Percentiles rank a stretch among this genome's conserved stretches.
phyloP scores from a whole-genome alignment of 495 filamentous ascomycete species.

The Hyphodiscus hymeniophilus region DNA sequence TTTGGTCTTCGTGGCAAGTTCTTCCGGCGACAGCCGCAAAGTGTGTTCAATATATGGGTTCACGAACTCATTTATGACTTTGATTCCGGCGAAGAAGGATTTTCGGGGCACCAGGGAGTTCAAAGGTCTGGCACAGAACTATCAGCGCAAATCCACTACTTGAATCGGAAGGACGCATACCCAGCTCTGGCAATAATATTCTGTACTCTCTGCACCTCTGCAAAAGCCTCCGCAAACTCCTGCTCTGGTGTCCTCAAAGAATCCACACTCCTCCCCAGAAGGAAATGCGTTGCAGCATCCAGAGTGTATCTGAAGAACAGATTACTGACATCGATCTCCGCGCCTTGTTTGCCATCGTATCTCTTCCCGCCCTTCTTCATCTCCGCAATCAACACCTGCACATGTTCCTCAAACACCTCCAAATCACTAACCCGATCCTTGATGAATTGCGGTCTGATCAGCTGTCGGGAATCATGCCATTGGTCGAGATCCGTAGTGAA shows the following conservation, averaged over 20 bases:
- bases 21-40: conserved; percentile 49
- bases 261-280: conserved; percentile 69
- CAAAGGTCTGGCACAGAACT: conserved; percentile 37
- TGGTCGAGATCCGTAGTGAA: conserved; percentile 67
- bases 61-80: conserved; percentile 66
- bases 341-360: conserved; percentile 30
- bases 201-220: conserved; percentile 63
- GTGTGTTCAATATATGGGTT: conserved; percentile 62
- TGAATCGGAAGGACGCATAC: conserved; percentile 25
- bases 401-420: conserved; percentile 70
- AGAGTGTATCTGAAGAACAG: conserved; percentile 77
- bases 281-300: conserved; percentile 76
- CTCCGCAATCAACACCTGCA: conserved; percentile 50
- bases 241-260: conserved; percentile 42
- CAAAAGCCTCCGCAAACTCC: conserved; percentile 66
- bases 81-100: conserved; percentile 52
- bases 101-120: conserved; percentile 45
- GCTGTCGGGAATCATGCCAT: conserved; percentile 67
- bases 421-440: conserved; percentile 75
- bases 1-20: conserved; percentile 54
- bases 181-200: conserved; percentile 48
- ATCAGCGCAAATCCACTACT: background rate
- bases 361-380: conserved; percentile 50
- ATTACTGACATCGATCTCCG: conserved; percentile 55
- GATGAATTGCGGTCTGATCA: conserved; percentile 73